Conservation (phyloP, 208 protist species). For the Blastocrithidia nonstop region DNA sequence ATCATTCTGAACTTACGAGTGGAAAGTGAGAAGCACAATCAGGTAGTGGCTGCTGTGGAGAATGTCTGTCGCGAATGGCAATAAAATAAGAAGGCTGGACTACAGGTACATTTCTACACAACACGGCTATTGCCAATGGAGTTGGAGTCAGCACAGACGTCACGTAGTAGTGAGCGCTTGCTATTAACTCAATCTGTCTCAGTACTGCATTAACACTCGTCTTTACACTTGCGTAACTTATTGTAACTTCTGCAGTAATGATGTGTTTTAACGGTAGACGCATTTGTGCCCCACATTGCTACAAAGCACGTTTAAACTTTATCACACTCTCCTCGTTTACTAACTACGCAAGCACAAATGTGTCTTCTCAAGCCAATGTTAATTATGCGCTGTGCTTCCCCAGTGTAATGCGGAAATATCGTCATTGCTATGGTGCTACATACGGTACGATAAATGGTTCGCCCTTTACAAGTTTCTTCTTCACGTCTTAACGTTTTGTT, state of each 20-base stretch:
- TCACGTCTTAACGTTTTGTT: no score
- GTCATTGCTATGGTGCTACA: no score
- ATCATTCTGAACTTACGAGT: conserved; percentile 9
- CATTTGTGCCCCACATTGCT: conserved; percentile 25
- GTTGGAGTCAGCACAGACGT: conserved; percentile 24
- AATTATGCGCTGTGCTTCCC: conserved; percentile 27
- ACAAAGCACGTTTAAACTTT: conserved; percentile 27
- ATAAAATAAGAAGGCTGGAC: conserved; percentile 46
- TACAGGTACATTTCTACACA: conserved; percentile 38
- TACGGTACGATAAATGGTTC: no score
- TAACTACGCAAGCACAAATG: conserved; percentile 28
- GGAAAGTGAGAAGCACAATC: conserved; percentile 13
- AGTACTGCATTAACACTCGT: no score
- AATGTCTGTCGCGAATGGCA: conserved; percentile 14
- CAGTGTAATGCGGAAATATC: no score
- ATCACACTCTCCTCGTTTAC: conserved; percentile 15
- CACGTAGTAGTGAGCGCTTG: conserved; percentile 7
- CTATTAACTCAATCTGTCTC: neutral
- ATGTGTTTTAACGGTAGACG: no score
- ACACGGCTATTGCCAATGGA: conserved; percentile 29
- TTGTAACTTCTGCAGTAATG: no score
- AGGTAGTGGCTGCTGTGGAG: conserved; percentile 31
- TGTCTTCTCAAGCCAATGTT: conserved; percentile 27
- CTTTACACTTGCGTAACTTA: no score
- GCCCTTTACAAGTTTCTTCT: no score